Percentiles rank a stretch among this genome's conserved stretches.
Evolutionary conservation across 2,329 filamentous ascomycete species (phyloP).

Genomic region (Fusarium ramigenum): DNA sequence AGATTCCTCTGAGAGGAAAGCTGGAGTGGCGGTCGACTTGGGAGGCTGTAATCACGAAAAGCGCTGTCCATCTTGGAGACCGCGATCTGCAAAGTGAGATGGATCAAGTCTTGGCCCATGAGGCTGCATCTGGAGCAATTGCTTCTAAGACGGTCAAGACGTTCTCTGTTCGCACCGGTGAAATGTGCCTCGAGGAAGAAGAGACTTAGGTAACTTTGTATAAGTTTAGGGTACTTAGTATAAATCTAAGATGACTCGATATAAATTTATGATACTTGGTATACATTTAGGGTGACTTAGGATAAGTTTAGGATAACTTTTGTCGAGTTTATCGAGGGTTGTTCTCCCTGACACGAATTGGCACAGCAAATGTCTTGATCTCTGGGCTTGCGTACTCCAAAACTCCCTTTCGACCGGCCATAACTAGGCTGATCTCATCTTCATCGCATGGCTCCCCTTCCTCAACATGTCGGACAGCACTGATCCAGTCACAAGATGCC

Average conservation of each 20-base stretch:
- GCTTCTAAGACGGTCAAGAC: not conserved
- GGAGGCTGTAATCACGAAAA: not conserved
- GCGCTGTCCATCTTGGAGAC: not conserved
- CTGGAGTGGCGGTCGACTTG: not conserved
- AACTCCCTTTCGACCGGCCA: accelerated
- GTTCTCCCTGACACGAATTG: not conserved
- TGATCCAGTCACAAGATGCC: not conserved
- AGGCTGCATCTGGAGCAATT: not conserved
- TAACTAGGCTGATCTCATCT: not conserved
- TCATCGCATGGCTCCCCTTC: not conserved
- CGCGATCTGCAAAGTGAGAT: not conserved
- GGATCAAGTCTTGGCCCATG: not conserved
- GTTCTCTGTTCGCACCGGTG: not conserved
- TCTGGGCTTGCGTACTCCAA: not conserved
- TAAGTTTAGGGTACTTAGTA: not conserved
- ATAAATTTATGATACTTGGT: too few species aligned
- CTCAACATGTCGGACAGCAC: not conserved
- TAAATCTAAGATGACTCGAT: not conserved
- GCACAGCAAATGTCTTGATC: not conserved
- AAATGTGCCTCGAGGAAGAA: not conserved
- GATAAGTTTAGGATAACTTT: too few species aligned
- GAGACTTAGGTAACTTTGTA: not conserved
- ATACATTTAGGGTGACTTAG: too few species aligned
- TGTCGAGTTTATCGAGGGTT: too few species aligned
- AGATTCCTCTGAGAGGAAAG: not conserved